A percentile compares a stretch with the other conserved stretches of the same genome.
Conservation (phyloP, 2,329 filamentous ascomycete genomes). For the Apiospora saccharicola region DNA sequence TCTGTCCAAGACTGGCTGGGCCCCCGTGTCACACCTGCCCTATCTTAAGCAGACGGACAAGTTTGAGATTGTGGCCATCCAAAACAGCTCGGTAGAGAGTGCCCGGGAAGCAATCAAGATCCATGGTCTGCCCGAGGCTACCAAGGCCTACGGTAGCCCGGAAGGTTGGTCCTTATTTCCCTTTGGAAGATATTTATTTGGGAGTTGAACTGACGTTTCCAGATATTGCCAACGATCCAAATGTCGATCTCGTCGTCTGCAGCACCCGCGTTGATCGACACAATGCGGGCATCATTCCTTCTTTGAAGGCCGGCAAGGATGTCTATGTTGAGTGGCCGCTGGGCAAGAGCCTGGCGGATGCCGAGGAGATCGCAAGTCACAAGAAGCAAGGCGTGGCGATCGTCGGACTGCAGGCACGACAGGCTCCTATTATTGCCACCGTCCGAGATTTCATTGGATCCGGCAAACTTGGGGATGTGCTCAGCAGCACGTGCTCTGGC, state of each 20-base stretch:
- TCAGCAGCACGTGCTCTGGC: slow-evolving; percentile 21
- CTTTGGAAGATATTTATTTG: no score
- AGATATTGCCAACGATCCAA: slow-evolving; percentile 19
- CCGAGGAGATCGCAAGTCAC: background rate
- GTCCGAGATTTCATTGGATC: slow-evolving; percentile 6
- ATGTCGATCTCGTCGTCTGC: slow-evolving; percentile 23
- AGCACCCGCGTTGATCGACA: slow-evolving; percentile 13
- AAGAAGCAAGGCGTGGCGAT: slow-evolving; percentile 12
- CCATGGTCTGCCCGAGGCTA: background rate
- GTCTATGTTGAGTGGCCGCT: slow-evolving; percentile 25
- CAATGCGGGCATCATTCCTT: background rate
- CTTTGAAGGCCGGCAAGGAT: slow-evolving; percentile 23
- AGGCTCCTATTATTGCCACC: background rate
- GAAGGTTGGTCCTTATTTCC: background rate
- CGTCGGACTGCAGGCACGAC: slow-evolving; percentile 6
- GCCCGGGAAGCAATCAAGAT: slow-evolving; percentile 12
- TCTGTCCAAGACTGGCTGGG: slow-evolving; percentile 19
- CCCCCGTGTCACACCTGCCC: slow-evolving; percentile 1
- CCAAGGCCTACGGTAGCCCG: slow-evolving; percentile 4
- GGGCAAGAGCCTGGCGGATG: slow-evolving; percentile 19
- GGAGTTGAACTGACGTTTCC: no score
- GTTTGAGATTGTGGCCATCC: slow-evolving; percentile 17
- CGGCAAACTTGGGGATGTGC: slow-evolving; percentile 16
- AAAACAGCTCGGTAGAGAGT: slow-evolving; percentile 23
- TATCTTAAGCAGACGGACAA: slow-evolving; percentile 13